Base-by-base conservation (phyloP, 1,139 yeast genomes). In the Protomyces lactucae-debilis region DNA sequence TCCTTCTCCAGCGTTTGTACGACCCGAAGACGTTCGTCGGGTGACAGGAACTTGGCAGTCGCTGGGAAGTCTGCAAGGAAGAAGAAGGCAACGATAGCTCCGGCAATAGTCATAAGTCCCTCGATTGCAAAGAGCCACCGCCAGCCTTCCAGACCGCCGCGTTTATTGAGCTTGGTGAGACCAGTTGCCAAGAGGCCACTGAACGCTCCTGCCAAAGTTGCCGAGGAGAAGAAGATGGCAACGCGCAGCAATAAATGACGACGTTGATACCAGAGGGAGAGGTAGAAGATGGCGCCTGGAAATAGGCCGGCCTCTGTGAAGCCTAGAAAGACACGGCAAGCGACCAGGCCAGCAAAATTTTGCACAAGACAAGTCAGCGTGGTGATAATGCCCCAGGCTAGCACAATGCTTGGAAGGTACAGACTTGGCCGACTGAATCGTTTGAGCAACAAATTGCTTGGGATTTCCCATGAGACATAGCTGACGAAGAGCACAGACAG, bases 71-170 rank as follows among this genome's bases (percentile, higher is more conserved):
- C 53, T n/a, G 36, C 45, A 18, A 89, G 77, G 96, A 96, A 89
- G 71, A 90, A 89, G 45, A 96, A 96, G 3, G 96, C 96, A 70
- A 87, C 86, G 16, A 51, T 40, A 12, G 63, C 16, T 25, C 37
- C 56, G 52, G 52, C 76, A 6, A 87, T 77, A n/a, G 96, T 87
- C 56, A 88, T 78, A 57, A 83, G 73, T 14, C 87, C 87, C 73
- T 86, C 90, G 68, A 87, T 80, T 67, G 86, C 80, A 72, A 84
- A 86, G 73, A 85, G 83, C 90, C 91, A 86, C 75, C 85, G 82
- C 91, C 91, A 86, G 25, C 76, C 75, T 1, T 72, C 72, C 3
- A 72, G 67, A 3, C 76, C 76, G 48, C 71, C 70, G 65, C 40
- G 39, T 4, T 35, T 36, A 14, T 53, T 35, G 32, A 53, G 35